Evolutionary conservation across 169 alveolate species (phyloP).

Genomic region (Besnoitia besnoiti): DNA sequence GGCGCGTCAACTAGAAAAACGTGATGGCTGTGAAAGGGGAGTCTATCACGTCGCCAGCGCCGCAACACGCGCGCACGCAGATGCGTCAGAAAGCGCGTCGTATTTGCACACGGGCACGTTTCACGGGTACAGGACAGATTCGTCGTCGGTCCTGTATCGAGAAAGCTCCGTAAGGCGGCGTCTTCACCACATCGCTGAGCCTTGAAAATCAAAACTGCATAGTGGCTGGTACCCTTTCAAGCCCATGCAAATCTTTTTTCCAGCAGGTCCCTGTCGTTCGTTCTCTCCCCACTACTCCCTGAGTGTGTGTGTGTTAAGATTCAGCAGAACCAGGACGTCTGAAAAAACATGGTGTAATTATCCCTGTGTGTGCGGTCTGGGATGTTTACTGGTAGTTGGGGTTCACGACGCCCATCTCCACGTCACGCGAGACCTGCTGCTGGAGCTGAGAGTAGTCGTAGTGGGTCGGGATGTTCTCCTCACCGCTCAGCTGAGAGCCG

Average conservation of each 20-base stretch:
- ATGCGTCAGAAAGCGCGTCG: neutral
- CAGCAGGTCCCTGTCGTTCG: too few species aligned
- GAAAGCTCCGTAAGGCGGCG: too few species aligned
- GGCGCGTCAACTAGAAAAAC: neutral
- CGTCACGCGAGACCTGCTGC: slow-evolving; percentile 73
- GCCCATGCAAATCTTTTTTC: too few species aligned
- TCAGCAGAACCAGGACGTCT: neutral
- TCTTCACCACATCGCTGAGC: too few species aligned
- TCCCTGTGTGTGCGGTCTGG: neutral
- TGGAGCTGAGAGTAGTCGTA: slow-evolving; percentile 78
- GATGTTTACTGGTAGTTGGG: slow-evolving; percentile 58
- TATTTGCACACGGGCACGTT: too few species aligned
- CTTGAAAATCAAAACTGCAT: too few species aligned
- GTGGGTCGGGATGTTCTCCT: slow-evolving; percentile 74
- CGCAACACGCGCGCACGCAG: neutral
- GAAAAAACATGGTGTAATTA: neutral
- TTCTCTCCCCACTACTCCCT: too few species aligned
- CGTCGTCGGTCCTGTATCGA: too few species aligned
- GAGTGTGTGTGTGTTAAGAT: too few species aligned
- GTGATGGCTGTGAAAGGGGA: neutral
- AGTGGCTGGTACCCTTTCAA: too few species aligned
- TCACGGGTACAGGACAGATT: too few species aligned
- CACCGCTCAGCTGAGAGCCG: neutral
- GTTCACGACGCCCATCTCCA: slow-evolving; percentile 76
- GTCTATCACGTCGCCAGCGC: neutral